Evolutionary conservation across 1,139 yeast genomes (phyloP).

Genomic region (Nakaseomyces kungkrabaensis): DNA sequence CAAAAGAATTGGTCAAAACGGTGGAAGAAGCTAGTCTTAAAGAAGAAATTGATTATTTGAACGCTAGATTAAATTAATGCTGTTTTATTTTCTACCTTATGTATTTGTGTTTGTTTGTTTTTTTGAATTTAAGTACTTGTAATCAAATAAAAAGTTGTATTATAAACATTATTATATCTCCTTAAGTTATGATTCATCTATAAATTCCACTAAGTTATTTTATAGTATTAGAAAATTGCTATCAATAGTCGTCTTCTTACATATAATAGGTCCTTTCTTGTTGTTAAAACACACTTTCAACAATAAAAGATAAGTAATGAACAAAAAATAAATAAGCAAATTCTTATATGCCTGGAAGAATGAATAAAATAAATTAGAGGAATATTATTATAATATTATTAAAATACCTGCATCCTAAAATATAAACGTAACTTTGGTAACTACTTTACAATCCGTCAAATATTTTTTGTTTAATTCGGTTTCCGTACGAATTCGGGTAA

Average conservation of each 20-base stretch:
- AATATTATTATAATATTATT: background rate
- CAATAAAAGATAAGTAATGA: background rate
- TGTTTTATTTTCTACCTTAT: background rate
- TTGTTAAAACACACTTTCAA: too few relatives aligned
- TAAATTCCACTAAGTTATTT: too few relatives aligned
- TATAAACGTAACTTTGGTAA: background rate
- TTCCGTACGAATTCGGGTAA: too few relatives aligned
- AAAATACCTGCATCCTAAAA: background rate
- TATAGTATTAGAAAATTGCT: too few relatives aligned
- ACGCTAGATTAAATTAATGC: slow-evolving; percentile 18
- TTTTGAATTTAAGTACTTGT: background rate
- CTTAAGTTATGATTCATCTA: too few relatives aligned
- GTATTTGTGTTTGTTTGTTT: too few relatives aligned
- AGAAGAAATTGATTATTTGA: slow-evolving; percentile 50
- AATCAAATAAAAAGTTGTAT: background rate
- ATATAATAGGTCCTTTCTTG: too few relatives aligned
- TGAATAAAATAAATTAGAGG: background rate
- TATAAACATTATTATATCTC: background rate
- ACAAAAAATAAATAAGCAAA: background rate
- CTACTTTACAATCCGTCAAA: background rate
- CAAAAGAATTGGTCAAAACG: slow-evolving; percentile 87
- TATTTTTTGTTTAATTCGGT: background rate
- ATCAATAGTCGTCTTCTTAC: too few relatives aligned
- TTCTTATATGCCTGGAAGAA: too few relatives aligned
- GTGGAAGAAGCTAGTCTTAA: slow-evolving; percentile 89